phyloP scores from a whole-genome alignment of 2,329 filamentous ascomycete species.

The Cercospora beticola region DNA sequence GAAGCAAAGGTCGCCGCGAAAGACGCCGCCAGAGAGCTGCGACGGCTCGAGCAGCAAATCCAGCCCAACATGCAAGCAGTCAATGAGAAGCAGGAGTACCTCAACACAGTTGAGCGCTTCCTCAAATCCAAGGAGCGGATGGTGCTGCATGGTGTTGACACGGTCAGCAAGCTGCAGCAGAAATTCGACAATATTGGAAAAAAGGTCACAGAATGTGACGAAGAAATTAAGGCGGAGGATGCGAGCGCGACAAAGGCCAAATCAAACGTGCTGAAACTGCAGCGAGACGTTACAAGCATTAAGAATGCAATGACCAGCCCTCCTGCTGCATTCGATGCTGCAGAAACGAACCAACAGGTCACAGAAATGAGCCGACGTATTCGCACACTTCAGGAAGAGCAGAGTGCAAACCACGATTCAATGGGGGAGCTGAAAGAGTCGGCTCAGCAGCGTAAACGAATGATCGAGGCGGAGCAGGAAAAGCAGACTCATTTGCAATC shows the following conservation, averaged over 20 bases:
- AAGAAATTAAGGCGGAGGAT: conserved; percentile 42
- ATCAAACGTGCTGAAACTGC: conserved; percentile 31
- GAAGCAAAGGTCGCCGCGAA: conserved; percentile 58
- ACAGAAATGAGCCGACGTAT: conserved; percentile 54
- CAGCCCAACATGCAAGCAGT: conserved; percentile 70
- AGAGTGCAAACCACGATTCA: conserved; percentile 44
- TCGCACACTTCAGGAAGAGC: conserved; percentile 50
- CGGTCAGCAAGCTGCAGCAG: conserved; percentile 42
- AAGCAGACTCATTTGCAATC: conserved; percentile 66
- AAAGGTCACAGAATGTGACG: conserved; percentile 38
- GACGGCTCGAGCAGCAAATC: conserved; percentile 58
- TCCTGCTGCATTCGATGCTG: conserved; percentile 66
- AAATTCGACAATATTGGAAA: conserved; percentile 41
- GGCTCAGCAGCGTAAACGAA: conserved; percentile 39
- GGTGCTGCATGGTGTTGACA: conserved; percentile 56
- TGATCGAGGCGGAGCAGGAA: conserved; percentile 45
- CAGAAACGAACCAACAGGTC: conserved; percentile 70
- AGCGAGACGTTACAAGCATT: conserved; percentile 60
- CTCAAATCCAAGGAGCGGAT: conserved; percentile 56
- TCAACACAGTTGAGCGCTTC: conserved; percentile 55
- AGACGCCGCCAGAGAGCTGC: conserved; percentile 57
- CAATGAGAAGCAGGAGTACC: conserved; percentile 69
- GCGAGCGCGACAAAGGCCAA: conserved; percentile 44
- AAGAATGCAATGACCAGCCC: conserved; percentile 62
- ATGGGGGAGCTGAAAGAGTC: conserved; percentile 35